Evolutionary conservation across 352 stramenopile genomes (phyloP).

Genomic region (Pythium scleroteichum): DNA sequence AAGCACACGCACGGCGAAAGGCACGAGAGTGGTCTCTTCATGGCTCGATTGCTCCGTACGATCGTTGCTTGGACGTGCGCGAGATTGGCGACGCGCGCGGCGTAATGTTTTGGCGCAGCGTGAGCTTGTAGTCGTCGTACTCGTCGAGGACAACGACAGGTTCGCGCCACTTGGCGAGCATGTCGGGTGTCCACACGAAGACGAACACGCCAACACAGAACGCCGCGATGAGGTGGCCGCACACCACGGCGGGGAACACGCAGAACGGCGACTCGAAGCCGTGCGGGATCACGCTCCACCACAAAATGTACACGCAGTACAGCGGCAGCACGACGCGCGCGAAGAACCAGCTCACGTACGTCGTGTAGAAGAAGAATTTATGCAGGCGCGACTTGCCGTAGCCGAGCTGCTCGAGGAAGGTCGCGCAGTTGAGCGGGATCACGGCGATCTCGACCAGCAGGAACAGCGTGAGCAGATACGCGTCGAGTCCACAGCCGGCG

Average conservation of each 20-base stretch:
- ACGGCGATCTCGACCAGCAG: constrained; percentile 84
- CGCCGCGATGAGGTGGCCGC: constrained; percentile 75
- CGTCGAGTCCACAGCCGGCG: constrained; percentile 65
- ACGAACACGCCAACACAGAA: constrained; percentile 85
- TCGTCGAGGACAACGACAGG: constrained; percentile 71
- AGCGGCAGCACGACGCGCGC: constrained; percentile 73
- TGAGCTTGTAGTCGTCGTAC: constrained; percentile 78
- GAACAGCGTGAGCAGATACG: constrained; percentile 81
- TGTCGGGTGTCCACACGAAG: constrained; percentile 81
- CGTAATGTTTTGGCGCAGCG: constrained; percentile 74
- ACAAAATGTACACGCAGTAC: constrained; percentile 82
- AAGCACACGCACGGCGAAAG: constrained; percentile 6
- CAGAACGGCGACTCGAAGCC: constrained; percentile 47
- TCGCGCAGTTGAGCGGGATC: constrained; percentile 80
- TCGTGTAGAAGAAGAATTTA: constrained; percentile 68
- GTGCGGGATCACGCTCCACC: constrained; percentile 65
- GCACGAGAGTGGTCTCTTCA: constrained; percentile 12
- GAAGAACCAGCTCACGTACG: constrained; percentile 79
- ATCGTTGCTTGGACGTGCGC: constrained; percentile 27
- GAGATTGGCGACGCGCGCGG: constrained; percentile 59
- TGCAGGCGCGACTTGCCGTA: constrained; percentile 64
- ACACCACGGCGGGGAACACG: constrained; percentile 62
- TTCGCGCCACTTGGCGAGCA: constrained; percentile 72
- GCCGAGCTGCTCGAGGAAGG: constrained; percentile 78
- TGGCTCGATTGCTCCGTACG: constrained; percentile 31